Base-by-base conservation (phyloP, 2,329 filamentous ascomycete genomes). In the Fusarium sp. region DNA sequence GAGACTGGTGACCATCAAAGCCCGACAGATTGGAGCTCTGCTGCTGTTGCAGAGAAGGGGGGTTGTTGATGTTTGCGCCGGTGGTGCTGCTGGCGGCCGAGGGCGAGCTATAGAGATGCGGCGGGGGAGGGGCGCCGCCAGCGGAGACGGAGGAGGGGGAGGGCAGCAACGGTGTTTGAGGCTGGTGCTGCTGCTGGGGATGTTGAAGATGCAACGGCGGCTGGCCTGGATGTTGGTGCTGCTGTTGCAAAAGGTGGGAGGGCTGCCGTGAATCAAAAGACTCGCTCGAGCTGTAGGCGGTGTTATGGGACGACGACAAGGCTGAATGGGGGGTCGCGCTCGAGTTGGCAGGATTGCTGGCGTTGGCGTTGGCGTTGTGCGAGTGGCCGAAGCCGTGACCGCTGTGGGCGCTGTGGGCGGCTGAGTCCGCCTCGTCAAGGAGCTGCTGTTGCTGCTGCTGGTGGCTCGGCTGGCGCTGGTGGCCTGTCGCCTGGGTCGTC, bases 241-340 rank as follows among this genome's bases (percentile, higher is more conserved):
- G 81, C 40, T 73, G 72, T 54, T 78, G 78, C 56, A 82, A 80
- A 33, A 73, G 59, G 40, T 76, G 80, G 56, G 66, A 70, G 38
- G 58, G 75, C 50, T 65, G 76, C 62, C 76, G 76, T 71, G 76
- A 78, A 78, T 78, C 83, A 82, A 87, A 87, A 74, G 86, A 86
- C 77, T 87, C 85, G 80, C 81, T 85, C 66, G 86, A 86, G 82
- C 84, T 85, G 78, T 84, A 84, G 73, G 82, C 83, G 65, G 84
- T 81, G 78, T 78, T 78, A 70, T 78, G 73, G 68, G 76, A 76
- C 67, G 75, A 76, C 68, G 86, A 83, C 82, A 85, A 86, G 85
- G 84, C 85, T 84, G 85, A 85, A 79, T 82, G 82, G 81, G 83
- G 82, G 75, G 77, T 81, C 73, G 76, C 70, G 40, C 54, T 72